Evolutionary conservation across 768 basidiomycete species (phyloP).

Genomic region (Boletellus sp.): DNA sequence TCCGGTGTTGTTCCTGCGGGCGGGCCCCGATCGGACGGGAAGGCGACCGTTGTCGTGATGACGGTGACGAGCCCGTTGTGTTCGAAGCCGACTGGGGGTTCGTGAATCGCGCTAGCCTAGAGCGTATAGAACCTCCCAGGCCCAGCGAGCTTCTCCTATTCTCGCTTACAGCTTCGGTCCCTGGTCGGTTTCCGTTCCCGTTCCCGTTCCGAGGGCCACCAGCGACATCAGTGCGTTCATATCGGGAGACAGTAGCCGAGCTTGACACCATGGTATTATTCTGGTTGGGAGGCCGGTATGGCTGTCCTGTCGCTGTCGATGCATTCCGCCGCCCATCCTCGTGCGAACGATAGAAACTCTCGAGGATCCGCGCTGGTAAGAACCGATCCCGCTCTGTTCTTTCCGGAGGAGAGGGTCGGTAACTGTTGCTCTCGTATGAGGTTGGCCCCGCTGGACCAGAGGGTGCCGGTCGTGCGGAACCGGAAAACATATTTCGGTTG

Average conservation of each 20-base stretch:
- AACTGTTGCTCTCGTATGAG: conserved; percentile 14
- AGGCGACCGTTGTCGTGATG: conserved; percentile 22
- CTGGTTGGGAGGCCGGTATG: conserved; percentile 9
- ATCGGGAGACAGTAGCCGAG: background rate
- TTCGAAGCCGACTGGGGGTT: conserved; percentile 16
- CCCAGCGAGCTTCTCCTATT: conserved; percentile 17
- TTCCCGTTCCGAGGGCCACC: conserved; percentile 7
- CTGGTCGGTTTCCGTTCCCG: conserved; percentile 10
- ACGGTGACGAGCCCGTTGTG: background rate
- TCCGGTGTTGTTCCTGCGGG: conserved; percentile 16
- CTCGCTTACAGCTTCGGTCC: conserved; percentile 9
- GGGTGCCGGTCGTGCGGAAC: conserved; percentile 6
- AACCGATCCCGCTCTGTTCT: conserved; percentile 26
- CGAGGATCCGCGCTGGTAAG: conserved; percentile 19
- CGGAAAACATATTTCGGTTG: conserved; percentile 10
- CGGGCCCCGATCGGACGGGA: conserved; percentile 25
- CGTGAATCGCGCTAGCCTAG: conserved; percentile 24
- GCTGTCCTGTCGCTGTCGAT: conserved; percentile 5
- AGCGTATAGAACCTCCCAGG: conserved; percentile 26
- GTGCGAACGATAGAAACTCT: conserved; percentile 19
- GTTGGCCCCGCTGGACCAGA: conserved; percentile 9
- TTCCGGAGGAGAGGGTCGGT: conserved; percentile 8
- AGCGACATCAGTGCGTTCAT: conserved; percentile 8
- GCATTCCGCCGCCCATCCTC: conserved; percentile 24
- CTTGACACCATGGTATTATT: background rate